phyloP scores from a whole-genome alignment of 192 early-diverging fungal species.

The Obelidium mucronatum region DNA sequence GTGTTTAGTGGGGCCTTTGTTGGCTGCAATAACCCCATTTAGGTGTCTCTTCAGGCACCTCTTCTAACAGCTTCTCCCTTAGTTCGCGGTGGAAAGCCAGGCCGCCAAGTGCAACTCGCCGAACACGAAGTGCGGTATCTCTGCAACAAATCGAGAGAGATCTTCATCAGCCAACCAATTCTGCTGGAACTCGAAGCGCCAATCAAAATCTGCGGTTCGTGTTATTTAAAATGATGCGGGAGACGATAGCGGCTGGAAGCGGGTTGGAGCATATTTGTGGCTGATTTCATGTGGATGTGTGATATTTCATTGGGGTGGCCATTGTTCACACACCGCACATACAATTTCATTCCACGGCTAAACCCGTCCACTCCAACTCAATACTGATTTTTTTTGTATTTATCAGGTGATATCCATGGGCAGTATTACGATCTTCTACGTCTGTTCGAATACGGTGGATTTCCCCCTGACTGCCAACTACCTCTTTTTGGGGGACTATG shows the following conservation, averaged over 20 bases:
- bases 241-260: too few relatives aligned
- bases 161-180: conserved; percentile 93
- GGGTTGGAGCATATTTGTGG: too few relatives aligned
- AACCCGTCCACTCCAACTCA: not conserved
- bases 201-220: conserved; percentile 93
- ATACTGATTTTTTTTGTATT: not conserved
- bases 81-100: conserved; percentile 95
- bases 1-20: not conserved
- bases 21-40: not conserved
- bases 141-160: conserved; percentile 92
- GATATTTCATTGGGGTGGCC: not conserved
- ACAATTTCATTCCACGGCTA: not conserved
- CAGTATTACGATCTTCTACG: conserved; percentile 98
- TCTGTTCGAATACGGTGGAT: conserved; percentile 95
- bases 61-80: conserved; percentile 25
- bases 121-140: conserved; percentile 96
- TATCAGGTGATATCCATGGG: conserved; percentile 87
- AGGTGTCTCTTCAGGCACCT: not conserved
- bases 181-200: conserved; percentile 93
- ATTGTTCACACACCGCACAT: not conserved
- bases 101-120: conserved; percentile 94
- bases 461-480: conserved; percentile 97
- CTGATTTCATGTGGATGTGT: too few relatives aligned
- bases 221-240: too few relatives aligned
- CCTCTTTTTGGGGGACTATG: conserved; percentile 97